These are phyloP conservation scores for Boletellus deceptivus DNA, from an alignment of 1,284 basidiomycete species.

Conservation along the genomic window DNA sequence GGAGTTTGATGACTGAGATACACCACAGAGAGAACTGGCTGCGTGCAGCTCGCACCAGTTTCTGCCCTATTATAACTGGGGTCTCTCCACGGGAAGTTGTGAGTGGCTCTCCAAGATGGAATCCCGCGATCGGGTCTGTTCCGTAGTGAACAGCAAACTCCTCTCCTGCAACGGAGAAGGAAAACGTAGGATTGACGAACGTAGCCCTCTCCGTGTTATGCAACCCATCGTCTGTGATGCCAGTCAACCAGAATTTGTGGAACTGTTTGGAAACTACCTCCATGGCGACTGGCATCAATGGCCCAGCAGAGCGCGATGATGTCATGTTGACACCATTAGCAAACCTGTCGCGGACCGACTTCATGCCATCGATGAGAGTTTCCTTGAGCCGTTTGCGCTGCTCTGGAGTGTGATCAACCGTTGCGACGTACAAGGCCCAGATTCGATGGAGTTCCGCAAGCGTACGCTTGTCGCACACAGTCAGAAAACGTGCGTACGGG, in stretches of 20 bases:
- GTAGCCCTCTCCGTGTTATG: constrained; percentile 29
- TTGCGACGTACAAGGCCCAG: constrained; percentile 41
- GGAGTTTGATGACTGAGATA: constrained; percentile 14
- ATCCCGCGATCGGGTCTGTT: constrained; percentile 44
- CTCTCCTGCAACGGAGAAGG: constrained; percentile 41
- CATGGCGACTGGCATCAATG: constrained; percentile 29
- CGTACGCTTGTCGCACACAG: constrained; percentile 40
- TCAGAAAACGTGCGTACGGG: constrained; percentile 40
- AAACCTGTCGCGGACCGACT: constrained; percentile 1
- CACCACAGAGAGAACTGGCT: constrained; percentile 28
- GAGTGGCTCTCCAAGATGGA: constrained; percentile 46
- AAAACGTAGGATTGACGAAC: constrained; percentile 48
- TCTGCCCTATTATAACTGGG: constrained; percentile 12
- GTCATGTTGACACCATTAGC: constrained; percentile 1
- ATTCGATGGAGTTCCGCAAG: constrained; percentile 41
- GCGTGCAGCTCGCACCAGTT: constrained; percentile 19
- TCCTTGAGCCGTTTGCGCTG: constrained; percentile 22
- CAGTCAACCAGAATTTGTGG: constrained; percentile 42
- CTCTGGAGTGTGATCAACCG: constrained; percentile 10
- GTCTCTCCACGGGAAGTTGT: constrained; percentile 6
- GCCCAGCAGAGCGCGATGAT: constrained; percentile 40
- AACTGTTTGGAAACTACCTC: constrained; percentile 25
- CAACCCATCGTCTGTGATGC: constrained; percentile 37
- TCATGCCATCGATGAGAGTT: constrained; percentile 18
- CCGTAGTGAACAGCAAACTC: constrained; percentile 47